Evolutionary conservation across 331 rosid species (phyloP), one percentile per base, ranked within the genome.

Genomic region (Saraca asoca): DNA sequence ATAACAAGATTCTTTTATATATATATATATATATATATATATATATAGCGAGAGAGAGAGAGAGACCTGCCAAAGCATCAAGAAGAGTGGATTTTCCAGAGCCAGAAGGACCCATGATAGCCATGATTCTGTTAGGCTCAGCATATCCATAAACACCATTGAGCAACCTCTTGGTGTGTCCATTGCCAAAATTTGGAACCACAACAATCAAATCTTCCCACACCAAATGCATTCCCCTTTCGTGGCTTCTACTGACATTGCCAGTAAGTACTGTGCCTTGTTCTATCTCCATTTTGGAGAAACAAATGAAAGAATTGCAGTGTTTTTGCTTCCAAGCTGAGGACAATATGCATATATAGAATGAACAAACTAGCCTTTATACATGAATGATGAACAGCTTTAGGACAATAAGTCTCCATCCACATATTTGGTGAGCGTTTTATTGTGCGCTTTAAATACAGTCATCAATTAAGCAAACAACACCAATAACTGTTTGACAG

Each of bases 71-170:
- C 58, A 92, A 68, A 58, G 95, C 76, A 79, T 92, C 98, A 69
- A 92, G 96, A 49, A 89, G 95, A 34, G 98, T 92, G 42, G 98
- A 87, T 84, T 93, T 93, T 39, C 98, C 98, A 77, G 98, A 89
- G 42, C 98, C 98, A 68, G 98, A 93, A 14, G 98, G 98, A 66
- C 98, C 98, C 98, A 93, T 89, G 34, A 93, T 86, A 11, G 95
- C 98, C 94, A 82, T 87, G 81, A 89, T 84, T 64, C 80, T 87
- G 59, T 90, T 91, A 7, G 96, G 95, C 69, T 93, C 95, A 70
- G 90, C 96, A 81, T 24, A 85, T 15, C 98, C 98, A 80, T 17
- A 82, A 49, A 93, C 78, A 12, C 94, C 91, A 61, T 84, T 74
- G 31, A 89, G 91, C 80, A 93, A 59, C 48, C 95, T 84, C 68